Conservation (phyloP, 768 basidiomycete genomes). For the Botryobasidium botryosum region DNA sequence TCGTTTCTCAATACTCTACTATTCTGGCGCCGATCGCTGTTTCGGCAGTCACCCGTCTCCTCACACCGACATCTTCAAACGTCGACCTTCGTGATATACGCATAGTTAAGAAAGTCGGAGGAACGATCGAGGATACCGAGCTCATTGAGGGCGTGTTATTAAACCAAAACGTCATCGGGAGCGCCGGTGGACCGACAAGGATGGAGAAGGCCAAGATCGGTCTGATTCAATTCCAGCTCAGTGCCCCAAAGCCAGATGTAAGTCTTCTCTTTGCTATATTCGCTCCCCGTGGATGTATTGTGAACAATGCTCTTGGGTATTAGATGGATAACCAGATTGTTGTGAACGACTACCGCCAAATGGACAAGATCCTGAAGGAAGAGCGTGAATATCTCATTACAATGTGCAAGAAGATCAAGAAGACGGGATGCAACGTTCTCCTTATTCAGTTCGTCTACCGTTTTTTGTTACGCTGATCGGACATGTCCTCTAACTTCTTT, state of each 20-base stretch:
- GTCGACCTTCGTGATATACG: slow-evolving; percentile 95
- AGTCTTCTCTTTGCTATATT: slow-evolving; percentile 16
- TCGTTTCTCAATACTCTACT: slow-evolving; percentile 97
- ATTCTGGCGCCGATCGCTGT: slow-evolving; percentile 98
- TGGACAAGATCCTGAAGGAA: slow-evolving; percentile 99
- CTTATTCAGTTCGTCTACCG: slow-evolving; percentile 51
- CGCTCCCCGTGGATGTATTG: not conserved
- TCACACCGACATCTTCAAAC: slow-evolving; percentile 76
- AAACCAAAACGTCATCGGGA: slow-evolving; percentile 81
- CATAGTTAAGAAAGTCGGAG: slow-evolving; percentile 95
- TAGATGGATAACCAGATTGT: slow-evolving; percentile 99
- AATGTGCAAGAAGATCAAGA: slow-evolving; percentile 98
- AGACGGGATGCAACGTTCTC: slow-evolving; percentile 97
- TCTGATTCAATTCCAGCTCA: slow-evolving; percentile 95
- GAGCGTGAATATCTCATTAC: slow-evolving; percentile 95
- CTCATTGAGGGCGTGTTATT: slow-evolving; percentile 93
- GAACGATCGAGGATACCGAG: slow-evolving; percentile 98
- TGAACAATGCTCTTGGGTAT: slow-evolving; percentile 7
- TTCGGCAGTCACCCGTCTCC: slow-evolving; percentile 82
- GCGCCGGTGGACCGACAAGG: slow-evolving; percentile 84
- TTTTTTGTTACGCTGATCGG: not conserved
- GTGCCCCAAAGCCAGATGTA: slow-evolving; percentile 94
- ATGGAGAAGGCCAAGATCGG: slow-evolving; percentile 99
- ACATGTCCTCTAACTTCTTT: too few relatives aligned
- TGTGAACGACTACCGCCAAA: slow-evolving; percentile 98